Conservation (phyloP, 176 grass and related monocot genomes). For the Carex myosuroides region DNA sequence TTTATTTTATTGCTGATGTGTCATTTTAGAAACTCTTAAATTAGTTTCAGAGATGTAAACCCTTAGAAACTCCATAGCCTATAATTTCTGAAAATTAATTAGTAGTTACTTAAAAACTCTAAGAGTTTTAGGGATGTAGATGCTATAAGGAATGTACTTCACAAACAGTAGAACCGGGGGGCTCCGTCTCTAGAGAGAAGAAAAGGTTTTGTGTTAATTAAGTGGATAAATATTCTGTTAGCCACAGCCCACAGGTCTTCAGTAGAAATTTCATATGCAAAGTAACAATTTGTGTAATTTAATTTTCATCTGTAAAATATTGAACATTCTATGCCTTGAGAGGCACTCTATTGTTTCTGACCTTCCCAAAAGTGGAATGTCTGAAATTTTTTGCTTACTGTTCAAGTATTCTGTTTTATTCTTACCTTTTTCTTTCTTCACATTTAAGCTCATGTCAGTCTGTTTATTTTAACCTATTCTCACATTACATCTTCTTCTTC, state of each 20-base stretch:
- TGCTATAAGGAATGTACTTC: not conserved
- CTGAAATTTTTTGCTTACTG: not conserved
- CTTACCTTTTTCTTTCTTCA: not conserved
- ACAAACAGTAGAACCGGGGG: not conserved
- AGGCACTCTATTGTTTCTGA: not conserved
- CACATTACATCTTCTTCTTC: not conserved
- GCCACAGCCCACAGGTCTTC: no score
- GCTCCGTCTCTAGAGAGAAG: not conserved
- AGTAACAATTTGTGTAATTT: not conserved
- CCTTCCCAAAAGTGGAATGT: not conserved
- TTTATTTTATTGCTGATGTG: no score
- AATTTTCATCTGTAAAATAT: not conserved
- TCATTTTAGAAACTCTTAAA: no score
- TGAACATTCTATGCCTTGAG: not conserved
- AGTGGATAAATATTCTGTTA: not conserved
- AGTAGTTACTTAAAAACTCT: no score
- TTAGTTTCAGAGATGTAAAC: no score
- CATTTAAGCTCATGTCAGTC: not conserved
- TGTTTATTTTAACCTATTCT: conserved; percentile 10
- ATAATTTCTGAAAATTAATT: no score
- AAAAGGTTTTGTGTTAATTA: not conserved
- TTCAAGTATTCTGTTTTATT: conserved; percentile 5
- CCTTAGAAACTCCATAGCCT: no score
- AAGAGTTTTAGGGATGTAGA: no score
- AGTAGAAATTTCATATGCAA: not conserved